These are phyloP conservation scores for Syzygium aqueum DNA, from an alignment of 345 rosid genomes.

Conservation along the genomic window DNA sequence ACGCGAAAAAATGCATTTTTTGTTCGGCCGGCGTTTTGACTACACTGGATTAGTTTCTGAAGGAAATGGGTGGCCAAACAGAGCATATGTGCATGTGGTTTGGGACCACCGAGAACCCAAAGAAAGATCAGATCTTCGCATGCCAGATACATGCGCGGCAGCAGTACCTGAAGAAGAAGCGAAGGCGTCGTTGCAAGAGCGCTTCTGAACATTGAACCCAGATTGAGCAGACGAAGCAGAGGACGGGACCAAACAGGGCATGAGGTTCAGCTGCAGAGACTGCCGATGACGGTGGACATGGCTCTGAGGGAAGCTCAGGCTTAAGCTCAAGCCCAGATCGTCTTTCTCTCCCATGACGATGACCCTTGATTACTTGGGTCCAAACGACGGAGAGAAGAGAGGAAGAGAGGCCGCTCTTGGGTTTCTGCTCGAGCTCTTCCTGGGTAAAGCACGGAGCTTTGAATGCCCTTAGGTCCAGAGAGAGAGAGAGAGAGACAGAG, in stretches of 20 bases:
- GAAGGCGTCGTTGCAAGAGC: slow-evolving; percentile 40
- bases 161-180: slow-evolving; percentile 10
- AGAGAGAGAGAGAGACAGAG: background rate
- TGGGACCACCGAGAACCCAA: background rate
- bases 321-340: slow-evolving; percentile 72
- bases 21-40: too few species aligned
- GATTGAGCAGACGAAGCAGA: slow-evolving; percentile 19
- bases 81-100: background rate
- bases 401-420: background rate
- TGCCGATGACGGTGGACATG: background rate
- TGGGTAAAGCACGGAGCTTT: background rate
- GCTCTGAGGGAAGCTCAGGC: slow-evolving; percentile 47
- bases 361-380: too few species aligned
- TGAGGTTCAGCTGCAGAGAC: slow-evolving; percentile 46
- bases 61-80: background rate
- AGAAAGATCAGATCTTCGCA: background rate
- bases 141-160: background rate
- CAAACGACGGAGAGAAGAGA: too few species aligned
- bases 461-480: background rate
- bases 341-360: slow-evolving; percentile 56
- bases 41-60: background rate
- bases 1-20: background rate
- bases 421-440: background rate
- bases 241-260: slow-evolving; percentile 21
- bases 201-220: slow-evolving; percentile 17